phyloP scores from a whole-genome alignment of 805 yeast genomes.

The Hanseniaspora occidentalis region DNA sequence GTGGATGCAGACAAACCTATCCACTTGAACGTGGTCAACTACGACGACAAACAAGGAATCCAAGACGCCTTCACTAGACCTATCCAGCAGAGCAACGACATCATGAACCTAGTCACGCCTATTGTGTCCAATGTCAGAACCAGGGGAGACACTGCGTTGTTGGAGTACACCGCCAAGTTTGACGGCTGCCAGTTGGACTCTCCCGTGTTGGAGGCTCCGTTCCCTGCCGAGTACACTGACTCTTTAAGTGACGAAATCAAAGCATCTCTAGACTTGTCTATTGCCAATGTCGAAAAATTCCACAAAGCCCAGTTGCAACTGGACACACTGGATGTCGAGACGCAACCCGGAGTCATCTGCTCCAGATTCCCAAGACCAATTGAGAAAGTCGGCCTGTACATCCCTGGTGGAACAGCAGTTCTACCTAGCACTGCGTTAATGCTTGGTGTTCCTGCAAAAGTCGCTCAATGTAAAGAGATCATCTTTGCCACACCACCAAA shows the following conservation, averaged over 20 bases:
- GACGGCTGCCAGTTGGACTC: conserved; percentile 64
- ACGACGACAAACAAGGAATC: conserved; percentile 29
- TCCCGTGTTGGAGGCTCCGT: conserved; percentile 82
- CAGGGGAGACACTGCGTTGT: conserved; percentile 74
- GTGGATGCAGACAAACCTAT: conserved; percentile 20
- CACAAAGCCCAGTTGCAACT: conserved; percentile 83
- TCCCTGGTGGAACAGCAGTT: conserved; percentile 98
- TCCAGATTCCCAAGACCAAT: conserved; percentile 93
- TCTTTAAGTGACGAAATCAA: conserved; percentile 62
- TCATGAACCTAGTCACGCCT: conserved; percentile 86
- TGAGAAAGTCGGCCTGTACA: conserved; percentile 86
- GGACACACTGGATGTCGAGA: conserved; percentile 70
- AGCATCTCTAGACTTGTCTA: conserved; percentile 78
- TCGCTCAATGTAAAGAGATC: conserved; percentile 92
- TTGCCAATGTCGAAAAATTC: conserved; percentile 79
- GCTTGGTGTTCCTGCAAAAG: conserved; percentile 97
- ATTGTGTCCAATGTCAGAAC: conserved; percentile 66
- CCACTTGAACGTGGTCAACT: conserved; percentile 16
- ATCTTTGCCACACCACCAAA: conserved; percentile 94
- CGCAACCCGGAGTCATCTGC: conserved; percentile 87
- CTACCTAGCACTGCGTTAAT: conserved; percentile 95
- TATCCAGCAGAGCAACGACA: conserved; percentile 86
- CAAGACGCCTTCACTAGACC: conserved; percentile 72
- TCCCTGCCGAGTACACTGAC: conserved; percentile 62
- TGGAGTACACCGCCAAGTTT: conserved; percentile 84